These are phyloP conservation scores for Colletotrichum liriopes DNA, from an alignment of 2,329 filamentous ascomycete species.

Conservation along the genomic window DNA sequence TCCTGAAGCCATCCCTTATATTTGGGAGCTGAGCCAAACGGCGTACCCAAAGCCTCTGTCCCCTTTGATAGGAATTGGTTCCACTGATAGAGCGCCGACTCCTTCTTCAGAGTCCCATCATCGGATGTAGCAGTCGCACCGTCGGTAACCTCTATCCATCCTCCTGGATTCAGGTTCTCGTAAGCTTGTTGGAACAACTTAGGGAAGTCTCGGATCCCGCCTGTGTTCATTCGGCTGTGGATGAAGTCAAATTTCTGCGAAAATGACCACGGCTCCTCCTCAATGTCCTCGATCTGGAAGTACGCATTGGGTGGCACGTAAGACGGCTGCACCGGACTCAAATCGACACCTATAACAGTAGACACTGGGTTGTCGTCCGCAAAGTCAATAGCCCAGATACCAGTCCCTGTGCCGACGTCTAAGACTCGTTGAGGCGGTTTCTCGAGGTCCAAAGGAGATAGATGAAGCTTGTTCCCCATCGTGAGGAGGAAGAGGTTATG, in stretches of 20 bases:
- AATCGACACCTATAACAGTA: conserved; percentile 68
- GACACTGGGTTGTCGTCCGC: conserved; percentile 62
- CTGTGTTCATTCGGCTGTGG: conserved; percentile 45
- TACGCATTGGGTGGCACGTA: conserved; percentile 73
- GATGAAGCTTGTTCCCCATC: conserved; percentile 50
- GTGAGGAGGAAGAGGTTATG: conserved; percentile 55
- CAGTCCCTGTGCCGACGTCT: conserved; percentile 66
- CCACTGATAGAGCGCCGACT: conserved; percentile 34
- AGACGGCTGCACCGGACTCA: conserved; percentile 71
- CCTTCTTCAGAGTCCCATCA: conserved; percentile 55
- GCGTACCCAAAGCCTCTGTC: conserved; percentile 48
- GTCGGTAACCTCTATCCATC: conserved; percentile 62
- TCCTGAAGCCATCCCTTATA: conserved; percentile 59
- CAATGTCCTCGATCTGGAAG: conserved; percentile 69
- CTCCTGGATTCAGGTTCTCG: conserved; percentile 57
- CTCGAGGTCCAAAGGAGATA: conserved; percentile 47
- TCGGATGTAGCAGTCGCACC: conserved; percentile 58
- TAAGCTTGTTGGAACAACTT: conserved; percentile 45
- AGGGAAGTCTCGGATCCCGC: conserved; percentile 44
- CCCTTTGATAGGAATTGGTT: conserved; percentile 11
- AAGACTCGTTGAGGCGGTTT: conserved; percentile 52
- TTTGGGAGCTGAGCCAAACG: conserved; percentile 47
- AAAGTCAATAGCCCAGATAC: conserved; percentile 63
- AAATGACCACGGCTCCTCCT: conserved; percentile 57
- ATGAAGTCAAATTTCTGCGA: conserved; percentile 50